Evolutionary conservation across 345 rosid genomes (phyloP).

Genomic region (Carallia brachiata): DNA sequence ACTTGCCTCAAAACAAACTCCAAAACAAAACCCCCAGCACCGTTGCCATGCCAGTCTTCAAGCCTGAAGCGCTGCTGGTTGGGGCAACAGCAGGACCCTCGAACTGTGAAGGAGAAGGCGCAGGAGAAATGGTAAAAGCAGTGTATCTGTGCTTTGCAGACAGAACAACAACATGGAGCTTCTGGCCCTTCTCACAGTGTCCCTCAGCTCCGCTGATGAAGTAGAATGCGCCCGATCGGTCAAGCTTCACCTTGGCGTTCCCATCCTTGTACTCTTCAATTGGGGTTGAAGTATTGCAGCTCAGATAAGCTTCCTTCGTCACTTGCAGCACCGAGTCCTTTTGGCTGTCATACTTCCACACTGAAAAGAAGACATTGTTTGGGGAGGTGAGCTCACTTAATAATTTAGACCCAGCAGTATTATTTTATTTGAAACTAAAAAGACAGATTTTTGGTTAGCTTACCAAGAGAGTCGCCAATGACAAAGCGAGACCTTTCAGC

Average conservation of each 20-base stretch:
- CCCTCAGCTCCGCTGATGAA: conserved; percentile 78
- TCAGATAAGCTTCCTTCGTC: conserved; percentile 48
- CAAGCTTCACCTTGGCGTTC: conserved; percentile 59
- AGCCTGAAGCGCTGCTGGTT: conserved; percentile 40
- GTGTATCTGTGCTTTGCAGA: conserved; percentile 30
- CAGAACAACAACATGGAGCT: conserved; percentile 61
- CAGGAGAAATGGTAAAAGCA: conserved; percentile 44
- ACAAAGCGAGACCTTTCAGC: conserved; percentile 60
- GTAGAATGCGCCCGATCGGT: conserved; percentile 59
- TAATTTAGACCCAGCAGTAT: background rate
- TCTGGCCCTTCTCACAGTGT: conserved; percentile 76
- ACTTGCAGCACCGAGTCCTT: conserved; percentile 80
- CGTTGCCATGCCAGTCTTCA: conserved; percentile 20
- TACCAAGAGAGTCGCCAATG: conserved; percentile 66
- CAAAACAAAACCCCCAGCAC: conserved; percentile 18
- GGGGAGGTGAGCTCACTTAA: background rate
- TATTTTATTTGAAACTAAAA: no score
- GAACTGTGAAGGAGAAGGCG: conserved; percentile 62
- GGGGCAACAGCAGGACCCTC: conserved; percentile 67
- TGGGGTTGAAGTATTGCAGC: conserved; percentile 61
- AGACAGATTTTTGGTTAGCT: background rate
- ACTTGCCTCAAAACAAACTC: conserved; percentile 26
- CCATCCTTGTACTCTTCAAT: conserved; percentile 63
- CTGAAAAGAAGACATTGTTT: conserved; percentile 18
- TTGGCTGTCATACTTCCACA: conserved; percentile 64